A percentile compares a stretch with the other conserved stretches of the same genome.
phyloP scores from a whole-genome alignment of 1,139 yeast genomes.

The Torulaspora globosa region DNA sequence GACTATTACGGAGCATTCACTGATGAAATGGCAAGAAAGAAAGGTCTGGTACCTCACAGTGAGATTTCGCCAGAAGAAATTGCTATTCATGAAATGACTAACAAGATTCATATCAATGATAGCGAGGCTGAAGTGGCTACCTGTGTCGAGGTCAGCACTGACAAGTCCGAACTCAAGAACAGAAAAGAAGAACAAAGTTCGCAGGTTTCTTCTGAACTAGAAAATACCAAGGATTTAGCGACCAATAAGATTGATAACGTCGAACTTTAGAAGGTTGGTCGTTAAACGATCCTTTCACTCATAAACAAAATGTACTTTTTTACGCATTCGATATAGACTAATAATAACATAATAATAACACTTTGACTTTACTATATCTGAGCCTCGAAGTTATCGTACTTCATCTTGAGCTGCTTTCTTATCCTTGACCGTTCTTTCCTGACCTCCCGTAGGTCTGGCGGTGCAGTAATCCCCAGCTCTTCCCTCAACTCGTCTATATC shows the following conservation, averaged over 20 bases:
- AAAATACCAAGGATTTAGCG: neutral
- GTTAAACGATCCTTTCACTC: neutral
- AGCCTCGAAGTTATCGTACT: constrained; percentile 25
- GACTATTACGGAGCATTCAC: constrained; percentile 43
- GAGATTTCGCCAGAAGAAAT: constrained; percentile 32
- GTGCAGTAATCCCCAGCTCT: constrained; percentile 58
- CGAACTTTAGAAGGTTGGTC: neutral
- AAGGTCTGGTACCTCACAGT: constrained; percentile 34
- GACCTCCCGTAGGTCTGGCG: constrained; percentile 71
- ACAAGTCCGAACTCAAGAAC: constrained; percentile 6
- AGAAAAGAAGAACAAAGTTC: constrained; percentile 5
- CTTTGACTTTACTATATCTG: neutral
- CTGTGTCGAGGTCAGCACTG: constrained; percentile 11
- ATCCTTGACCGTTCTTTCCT: constrained; percentile 41
- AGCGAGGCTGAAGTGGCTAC: constrained; percentile 8
- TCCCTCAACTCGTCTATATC: constrained; percentile 68
- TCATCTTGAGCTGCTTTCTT: constrained; percentile 27
- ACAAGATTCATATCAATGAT: constrained; percentile 8
- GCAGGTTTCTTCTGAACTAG: constrained; percentile 3
- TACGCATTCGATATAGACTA: constrained; percentile 8
- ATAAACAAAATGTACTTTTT: neutral
- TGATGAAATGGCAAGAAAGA: constrained; percentile 38
- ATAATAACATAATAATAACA: neutral
- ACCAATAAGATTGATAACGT: neutral
- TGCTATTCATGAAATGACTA: constrained; percentile 13